These are phyloP conservation scores for Phtheirospermum japonicum DNA, from an alignment of 257 asterid genomes.

Conservation along the genomic window DNA sequence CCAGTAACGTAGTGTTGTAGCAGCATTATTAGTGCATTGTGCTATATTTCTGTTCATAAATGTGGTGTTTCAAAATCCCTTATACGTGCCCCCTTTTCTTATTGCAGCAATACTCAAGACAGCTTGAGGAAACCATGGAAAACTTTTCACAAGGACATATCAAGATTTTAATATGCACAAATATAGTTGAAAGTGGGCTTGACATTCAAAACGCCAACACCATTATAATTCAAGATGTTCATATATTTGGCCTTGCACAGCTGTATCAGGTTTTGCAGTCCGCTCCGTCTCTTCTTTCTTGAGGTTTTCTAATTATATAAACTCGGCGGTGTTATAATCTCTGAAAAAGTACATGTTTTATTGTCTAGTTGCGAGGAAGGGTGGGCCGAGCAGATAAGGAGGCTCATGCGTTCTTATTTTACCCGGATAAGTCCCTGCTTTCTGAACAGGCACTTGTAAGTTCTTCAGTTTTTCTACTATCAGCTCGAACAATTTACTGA, in stretches of 20 bases:
- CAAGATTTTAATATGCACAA: conserved; percentile 90
- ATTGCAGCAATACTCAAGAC: conserved; percentile 91
- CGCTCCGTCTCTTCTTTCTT: conserved; percentile 19
- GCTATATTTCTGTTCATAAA: conserved; percentile 17
- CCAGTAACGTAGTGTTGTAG: neutral
- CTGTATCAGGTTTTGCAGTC: conserved; percentile 76
- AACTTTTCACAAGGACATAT: conserved; percentile 70
- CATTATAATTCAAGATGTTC: conserved; percentile 90
- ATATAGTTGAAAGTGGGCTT: conserved; percentile 97
- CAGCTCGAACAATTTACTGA: neutral
- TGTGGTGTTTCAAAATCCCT: conserved; percentile 22
- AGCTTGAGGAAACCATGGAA: conserved; percentile 97
- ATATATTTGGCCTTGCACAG: conserved; percentile 97
- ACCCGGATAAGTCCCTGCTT: conserved; percentile 85
- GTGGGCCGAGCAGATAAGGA: conserved; percentile 99
- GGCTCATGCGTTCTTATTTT: conserved; percentile 91
- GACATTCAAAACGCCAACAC: conserved; percentile 97
- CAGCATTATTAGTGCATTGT: neutral
- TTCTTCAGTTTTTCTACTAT: conserved; percentile 29
- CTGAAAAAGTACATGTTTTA: conserved; percentile 21
- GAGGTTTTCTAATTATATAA: conserved; percentile 14
- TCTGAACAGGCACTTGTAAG: conserved; percentile 91
- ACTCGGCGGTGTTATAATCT: conserved; percentile 15
- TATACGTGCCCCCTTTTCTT: conserved; percentile 24
- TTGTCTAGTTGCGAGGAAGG: conserved; percentile 87